A percentile compares a stretch with the other conserved stretches of the same genome.
phyloP scores from a whole-genome alignment of 2,329 filamentous ascomycete genomes.

The Ophidiomyces ophidiicola region DNA sequence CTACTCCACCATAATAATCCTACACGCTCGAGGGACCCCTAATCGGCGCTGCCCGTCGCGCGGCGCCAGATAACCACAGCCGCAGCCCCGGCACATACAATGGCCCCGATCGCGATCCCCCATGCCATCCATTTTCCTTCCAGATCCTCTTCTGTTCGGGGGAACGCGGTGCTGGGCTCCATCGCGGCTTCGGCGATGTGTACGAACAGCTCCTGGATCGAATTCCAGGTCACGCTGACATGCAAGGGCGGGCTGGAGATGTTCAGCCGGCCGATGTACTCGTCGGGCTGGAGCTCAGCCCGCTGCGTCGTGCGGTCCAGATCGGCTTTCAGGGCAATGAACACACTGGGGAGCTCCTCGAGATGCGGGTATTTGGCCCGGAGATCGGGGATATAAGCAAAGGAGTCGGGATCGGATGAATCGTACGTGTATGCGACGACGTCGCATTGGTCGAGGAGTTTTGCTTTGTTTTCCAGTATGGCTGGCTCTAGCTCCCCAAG shows the following conservation, averaged over 20 bases:
- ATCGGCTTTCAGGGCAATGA: slow-evolving; percentile 88
- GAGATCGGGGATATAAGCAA: slow-evolving; percentile 76
- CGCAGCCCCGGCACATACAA: slow-evolving; percentile 47
- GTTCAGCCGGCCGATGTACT: slow-evolving; percentile 71
- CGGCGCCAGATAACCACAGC: slow-evolving; percentile 50
- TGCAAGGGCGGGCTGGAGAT: slow-evolving; percentile 80
- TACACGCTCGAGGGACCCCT: neutral
- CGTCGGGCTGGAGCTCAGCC: slow-evolving; percentile 78
- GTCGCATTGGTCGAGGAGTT: slow-evolving; percentile 76
- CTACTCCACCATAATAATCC: too few species aligned
- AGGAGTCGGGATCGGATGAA: slow-evolving; percentile 91
- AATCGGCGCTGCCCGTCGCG: slow-evolving; percentile 28
- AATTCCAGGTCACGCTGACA: slow-evolving; percentile 88
- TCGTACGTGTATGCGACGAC: slow-evolving; percentile 93
- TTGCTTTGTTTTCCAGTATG: slow-evolving; percentile 80
- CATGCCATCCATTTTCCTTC: slow-evolving; percentile 69
- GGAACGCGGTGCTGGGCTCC: slow-evolving; percentile 76
- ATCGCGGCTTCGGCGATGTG: slow-evolving; percentile 82
- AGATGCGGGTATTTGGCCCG: slow-evolving; percentile 69
- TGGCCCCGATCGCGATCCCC: slow-evolving; percentile 71
- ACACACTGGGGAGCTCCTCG: slow-evolving; percentile 80
- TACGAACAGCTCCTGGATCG: slow-evolving; percentile 88
- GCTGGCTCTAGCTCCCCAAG: slow-evolving; percentile 91
- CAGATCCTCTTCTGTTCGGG: slow-evolving; percentile 71
- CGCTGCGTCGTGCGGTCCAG: slow-evolving; percentile 94